Base-by-base conservation (phyloP, 2,329 filamentous ascomycete genomes). In the Fusarium papillatum region DNA sequence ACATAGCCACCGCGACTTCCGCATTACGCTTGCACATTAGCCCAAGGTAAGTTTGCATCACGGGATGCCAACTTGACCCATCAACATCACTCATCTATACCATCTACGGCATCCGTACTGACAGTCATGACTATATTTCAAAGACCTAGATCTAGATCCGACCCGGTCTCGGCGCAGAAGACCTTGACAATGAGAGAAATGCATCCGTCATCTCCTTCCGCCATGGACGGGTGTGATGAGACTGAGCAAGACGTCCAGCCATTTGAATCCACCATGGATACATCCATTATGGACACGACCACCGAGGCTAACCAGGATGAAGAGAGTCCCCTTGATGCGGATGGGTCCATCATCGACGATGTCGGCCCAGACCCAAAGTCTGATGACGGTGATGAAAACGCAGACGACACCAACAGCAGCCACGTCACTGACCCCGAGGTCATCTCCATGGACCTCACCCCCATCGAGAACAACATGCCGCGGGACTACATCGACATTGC, bases 401-500 rank as follows among this genome's bases (percentile, higher is more conserved):
- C 38, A 50, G 24, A 24, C 38, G 50, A 26, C 24, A 26, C 26
- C 31, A 26, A 16, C 31, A 64, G 60, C 39, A 64, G 60, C 39
- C n/a, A 43, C 36, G 22, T 2, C 16, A 14, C 39, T 13, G 24
- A 31, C 10, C 5, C 4, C 26, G 34, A 38, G 22, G 38, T 39
- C 16, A 62, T 34, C 34, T 61, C 36, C 5, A 24, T 76, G 19
- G 46, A 74, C 26, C 76, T 76, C 38, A 78, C 63, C 1, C 59
- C 76, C 5, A 63, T 76, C 11, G 76, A 79, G 50, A 74, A 74
- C 38, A 69, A 64, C n/a, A 66, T 69, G 16, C 59, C 66, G 5
- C 62, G 72, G 41, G 59, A 66, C 50, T 75, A 77, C 31, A 79
- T 64, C 59, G 71, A 68, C 17, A 71, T 78, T 34, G 67, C 76